These are phyloP conservation scores for barley (Hordeum vulgare) DNA, from an alignment of 176 grass and related monocot species.

Conservation along the genomic window DNA sequence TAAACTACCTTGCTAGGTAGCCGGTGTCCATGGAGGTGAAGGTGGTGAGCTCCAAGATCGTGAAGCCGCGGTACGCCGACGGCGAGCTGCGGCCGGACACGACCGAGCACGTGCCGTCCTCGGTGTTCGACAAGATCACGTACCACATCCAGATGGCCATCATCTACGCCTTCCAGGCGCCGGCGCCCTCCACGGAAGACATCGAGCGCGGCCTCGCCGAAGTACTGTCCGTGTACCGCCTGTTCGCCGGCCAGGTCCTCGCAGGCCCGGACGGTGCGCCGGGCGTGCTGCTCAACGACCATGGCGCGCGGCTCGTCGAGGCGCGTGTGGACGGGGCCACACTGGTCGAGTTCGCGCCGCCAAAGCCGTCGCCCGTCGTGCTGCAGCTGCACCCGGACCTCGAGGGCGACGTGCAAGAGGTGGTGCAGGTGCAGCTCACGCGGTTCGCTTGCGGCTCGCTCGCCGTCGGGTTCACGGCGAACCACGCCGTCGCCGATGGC, in stretches of 20 bases:
- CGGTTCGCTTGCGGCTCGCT: constrained; percentile 49
- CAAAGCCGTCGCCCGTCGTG: constrained; percentile 29
- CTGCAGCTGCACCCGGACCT: constrained; percentile 25
- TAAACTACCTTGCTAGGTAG: neutral
- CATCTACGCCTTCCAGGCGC: constrained; percentile 59
- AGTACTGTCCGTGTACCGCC: constrained; percentile 28
- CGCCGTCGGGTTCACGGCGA: constrained; percentile 29
- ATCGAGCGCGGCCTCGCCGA: constrained; percentile 38
- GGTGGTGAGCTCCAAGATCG: constrained; percentile 41
- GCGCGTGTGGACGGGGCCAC: constrained; percentile 16
- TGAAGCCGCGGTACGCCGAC: constrained; percentile 40
- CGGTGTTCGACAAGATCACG: constrained; percentile 51
- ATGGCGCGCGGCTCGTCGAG: constrained; percentile 40
- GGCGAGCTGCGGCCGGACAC: neutral
- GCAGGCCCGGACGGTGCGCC: neutral
- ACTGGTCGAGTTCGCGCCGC: constrained; percentile 17
- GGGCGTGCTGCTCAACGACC: constrained; percentile 38
- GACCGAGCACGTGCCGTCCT: constrained; percentile 21
- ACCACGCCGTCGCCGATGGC: constrained; percentile 53
- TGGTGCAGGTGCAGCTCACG: constrained; percentile 62
- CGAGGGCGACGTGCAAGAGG: constrained; percentile 27
- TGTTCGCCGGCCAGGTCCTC: constrained; percentile 37
- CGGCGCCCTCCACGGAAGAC: constrained; percentile 27
- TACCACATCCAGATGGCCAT: constrained; percentile 45
- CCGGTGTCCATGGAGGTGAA: constrained; percentile 44